Base-by-base conservation (phyloP, 1,284 basidiomycete species). In the Ustilago sp. region DNA sequence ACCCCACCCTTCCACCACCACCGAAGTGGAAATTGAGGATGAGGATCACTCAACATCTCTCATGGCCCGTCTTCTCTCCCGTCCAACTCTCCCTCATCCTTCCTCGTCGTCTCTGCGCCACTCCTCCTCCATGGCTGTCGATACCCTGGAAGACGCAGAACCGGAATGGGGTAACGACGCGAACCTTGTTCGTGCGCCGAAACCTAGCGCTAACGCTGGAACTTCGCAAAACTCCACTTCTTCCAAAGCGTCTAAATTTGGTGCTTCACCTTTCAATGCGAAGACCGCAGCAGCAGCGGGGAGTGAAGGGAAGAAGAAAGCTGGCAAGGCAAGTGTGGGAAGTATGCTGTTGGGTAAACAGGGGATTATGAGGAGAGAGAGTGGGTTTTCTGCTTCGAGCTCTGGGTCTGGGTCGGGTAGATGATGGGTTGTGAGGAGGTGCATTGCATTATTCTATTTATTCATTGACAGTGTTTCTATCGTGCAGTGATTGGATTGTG, bases 101-200 rank as follows among this genome's bases (percentile, higher is more conserved):
- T 38, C 36, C n/a, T 11, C 39, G 6, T 57, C 55, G 15, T 34
- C 41, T 3, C 36, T 57, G 11, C 60, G 51, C 32, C 32, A 34
- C 17, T 43, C 50, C 17, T 43, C 50, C 4, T 58, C 62, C 8
- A 58, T 54, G 36, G 34, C 58, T 3, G 50, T 61, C 4, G 73
- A 75, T 8, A 65, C 54, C 15, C 60, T 73, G 7, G 69, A 77
- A 36, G 74, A 77, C 35, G 63, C 56, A 19, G 74, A 77, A 41
- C 74, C 74, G 8, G 74, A 77, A 19, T 77, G 74, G 74, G 74
- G 74, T 13, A 77, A 77, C 35, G 74, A 77, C 32, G 74, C 74
- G 15, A 63, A 66, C 41, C 55, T 76, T n/a, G 63, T 76, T 9
- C 58, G 74, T 17, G 65, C 68, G 11, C 64, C 74, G n/a, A 67